Base-by-base conservation (phyloP, 768 basidiomycete genomes). In the Suillus fuscotomentosus region DNA sequence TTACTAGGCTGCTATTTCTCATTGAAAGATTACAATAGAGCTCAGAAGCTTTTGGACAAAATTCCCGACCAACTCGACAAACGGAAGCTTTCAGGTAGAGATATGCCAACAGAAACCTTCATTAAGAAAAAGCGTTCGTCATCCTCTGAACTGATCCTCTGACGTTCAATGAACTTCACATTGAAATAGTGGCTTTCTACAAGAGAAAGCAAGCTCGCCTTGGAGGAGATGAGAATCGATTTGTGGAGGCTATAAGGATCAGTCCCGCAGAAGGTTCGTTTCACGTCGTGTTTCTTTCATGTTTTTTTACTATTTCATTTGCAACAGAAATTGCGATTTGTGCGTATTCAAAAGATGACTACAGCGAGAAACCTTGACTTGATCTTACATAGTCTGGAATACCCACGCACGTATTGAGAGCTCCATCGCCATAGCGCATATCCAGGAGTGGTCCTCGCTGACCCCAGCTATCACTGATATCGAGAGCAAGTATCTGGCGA, bases 91-190 rank as follows among this genome's bases (percentile, higher is more conserved):
- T 82, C 82, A 13, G 88, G 87, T n/a, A 87, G 86, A 73, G 84
- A 86, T 61, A 72, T 92, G 60, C 90, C 92, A 0, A 90, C 89
- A 0, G 92, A 94, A 68, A 85, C 88, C 3, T 87, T 88, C 62
- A 90, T 93, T 61, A 85, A 88, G 78, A 91, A 90, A 79, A 91
- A 89, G 75, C 45, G 92, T 92, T 60, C 10, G 88, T 76, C 70
- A 14, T 1, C 20, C 27, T 14, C 15, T 47, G 42, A 17, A 61
- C 48, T 36, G 24, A 15, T 59, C 62, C 48, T 57, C 17, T 36
- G 17, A 63, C 24, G 15, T 13, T 14, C 65, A 5, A 64, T 55
- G 15, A 42, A 14, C 20, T 60, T 48, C 61, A 11, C 10, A 11
- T 64, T 62, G 13, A 3, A 27, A 27, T 67, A 94, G 92, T 94